These are phyloP conservation scores for Simmondsia chinensis DNA, from an alignment of 148 eudicot species.

Conservation along the genomic window DNA sequence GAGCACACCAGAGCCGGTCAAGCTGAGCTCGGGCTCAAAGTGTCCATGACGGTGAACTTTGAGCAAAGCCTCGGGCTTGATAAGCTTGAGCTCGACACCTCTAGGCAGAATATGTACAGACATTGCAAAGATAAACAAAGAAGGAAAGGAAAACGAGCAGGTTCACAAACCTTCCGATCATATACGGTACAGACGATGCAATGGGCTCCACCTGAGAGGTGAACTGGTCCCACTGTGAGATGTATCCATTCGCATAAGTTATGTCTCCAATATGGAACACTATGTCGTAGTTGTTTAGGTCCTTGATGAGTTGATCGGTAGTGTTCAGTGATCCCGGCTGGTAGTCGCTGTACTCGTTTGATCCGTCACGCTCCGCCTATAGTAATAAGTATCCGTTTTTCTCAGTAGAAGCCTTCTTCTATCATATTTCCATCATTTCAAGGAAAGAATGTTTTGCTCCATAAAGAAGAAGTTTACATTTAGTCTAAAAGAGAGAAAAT, in stretches of 20 bases:
- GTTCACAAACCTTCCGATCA: slow-evolving; percentile 74
- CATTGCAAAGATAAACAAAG: slow-evolving; percentile 26
- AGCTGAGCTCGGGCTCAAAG: no score
- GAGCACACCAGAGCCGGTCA: no score
- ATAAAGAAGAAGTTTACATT: no score
- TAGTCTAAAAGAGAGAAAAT: no score
- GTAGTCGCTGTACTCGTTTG: slow-evolving; percentile 78
- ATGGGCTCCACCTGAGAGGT: slow-evolving; percentile 84
- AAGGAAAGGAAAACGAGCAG: background rate
- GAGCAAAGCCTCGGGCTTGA: no score
- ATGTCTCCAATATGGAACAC: slow-evolving; percentile 91
- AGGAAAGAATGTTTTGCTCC: no score
- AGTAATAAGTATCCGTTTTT: background rate
- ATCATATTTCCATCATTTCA: background rate
- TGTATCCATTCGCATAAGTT: slow-evolving; percentile 75
- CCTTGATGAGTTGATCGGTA: slow-evolving; percentile 68
- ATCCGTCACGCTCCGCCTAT: slow-evolving; percentile 65
- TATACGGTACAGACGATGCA: slow-evolving; percentile 71
- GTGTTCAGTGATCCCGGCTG: slow-evolving; percentile 88
- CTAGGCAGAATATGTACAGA: no score
- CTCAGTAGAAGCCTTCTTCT: background rate
- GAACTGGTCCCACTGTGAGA: slow-evolving; percentile 98
- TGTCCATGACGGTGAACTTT: no score
- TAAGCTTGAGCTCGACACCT: no score
- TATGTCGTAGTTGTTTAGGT: slow-evolving; percentile 59